Base-by-base conservation (phyloP, 371 early-diverging fungal species). In the Sporodiniella umbellata region DNA sequence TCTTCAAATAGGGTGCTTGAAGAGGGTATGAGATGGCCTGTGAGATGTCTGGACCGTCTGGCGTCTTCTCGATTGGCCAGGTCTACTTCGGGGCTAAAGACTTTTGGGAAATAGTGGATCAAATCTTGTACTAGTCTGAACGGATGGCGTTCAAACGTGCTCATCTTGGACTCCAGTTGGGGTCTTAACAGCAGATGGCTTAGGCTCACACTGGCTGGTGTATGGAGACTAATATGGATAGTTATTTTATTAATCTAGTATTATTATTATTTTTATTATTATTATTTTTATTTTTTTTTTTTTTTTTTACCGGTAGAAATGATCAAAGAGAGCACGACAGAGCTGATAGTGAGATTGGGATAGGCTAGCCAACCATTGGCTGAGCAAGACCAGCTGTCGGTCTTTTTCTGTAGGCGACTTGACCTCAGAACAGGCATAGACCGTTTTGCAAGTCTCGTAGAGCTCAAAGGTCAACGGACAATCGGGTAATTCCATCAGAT, bases 401-500 rank as follows among this genome's bases (percentile, higher is more conserved):
- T 64, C 58, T 12, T 72, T 66, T 35, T 75, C 74, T 38, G 66
- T 60, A 31, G 77, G 79, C 84, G 70, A 42, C 69, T 75, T 19
- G 79, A 62, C n/a, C n/a, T n/a, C n/a, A n/a, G n/a, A n/a, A n/a
- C n/a, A n/a, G n/a, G n/a, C n/a, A 60, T 89, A 89, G 21, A 88
- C 56, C 10, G 81, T 62, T 57, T 86, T 85, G 47, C 82, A 75
- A 1, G 88, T 79, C 8, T 87, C 90, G 43, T 89, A 88, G n/a
- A 88, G 72, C 49, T 87, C 86, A 54, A 77, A 81, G 1, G 87
- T 86, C 15, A 83, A 67, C 30, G 88, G 48, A 26, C 87, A 87
- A 33, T 80, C 83, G 2, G 89, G 89, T 11, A 89, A 67, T 48
- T 89, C 89, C 69, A 86, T 61, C 25, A 89, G 68, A 49, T 88